Evolutionary conservation across 208 protist genomes (phyloP).

Genomic region (Tritrichomonas foetus): DNA sequence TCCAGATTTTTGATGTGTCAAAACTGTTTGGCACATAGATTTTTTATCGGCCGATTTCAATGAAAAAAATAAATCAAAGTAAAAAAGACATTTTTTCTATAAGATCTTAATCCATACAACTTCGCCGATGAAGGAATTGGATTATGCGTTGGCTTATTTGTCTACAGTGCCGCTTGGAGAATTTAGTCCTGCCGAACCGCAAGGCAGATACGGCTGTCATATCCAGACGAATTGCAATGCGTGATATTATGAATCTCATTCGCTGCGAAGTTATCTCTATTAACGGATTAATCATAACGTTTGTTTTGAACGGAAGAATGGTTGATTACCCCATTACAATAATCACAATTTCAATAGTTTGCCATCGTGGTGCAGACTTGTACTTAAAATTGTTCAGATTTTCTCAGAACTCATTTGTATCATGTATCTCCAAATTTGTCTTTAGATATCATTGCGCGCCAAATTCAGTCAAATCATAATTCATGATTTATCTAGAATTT

Average conservation of each 20-base stretch:
- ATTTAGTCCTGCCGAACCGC: background rate
- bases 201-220: background rate
- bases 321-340: too few species aligned
- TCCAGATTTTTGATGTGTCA: too few species aligned
- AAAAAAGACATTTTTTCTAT: background rate
- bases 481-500: too few species aligned
- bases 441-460: background rate
- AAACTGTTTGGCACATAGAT: too few species aligned
- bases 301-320: background rate
- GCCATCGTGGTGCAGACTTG: slow-evolving; percentile 8
- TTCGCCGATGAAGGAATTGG: background rate
- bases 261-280: slow-evolving; percentile 40
- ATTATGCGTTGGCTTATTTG: background rate
- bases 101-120: background rate
- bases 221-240: slow-evolving; percentile 24
- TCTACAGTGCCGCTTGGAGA: background rate
- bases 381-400: slow-evolving; percentile 38
- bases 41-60: too few species aligned
- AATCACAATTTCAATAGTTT: slow-evolving; percentile 18
- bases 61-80: too few species aligned
- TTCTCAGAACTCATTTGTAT: slow-evolving; percentile 40
- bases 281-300: slow-evolving; percentile 18
- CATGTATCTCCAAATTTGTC: slow-evolving; percentile 13
- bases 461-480: background rate
- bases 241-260: slow-evolving; percentile 41